These are phyloP conservation scores for Discostella stelligera DNA, from an alignment of 352 stramenopile genomes.

Conservation along the genomic window DNA sequence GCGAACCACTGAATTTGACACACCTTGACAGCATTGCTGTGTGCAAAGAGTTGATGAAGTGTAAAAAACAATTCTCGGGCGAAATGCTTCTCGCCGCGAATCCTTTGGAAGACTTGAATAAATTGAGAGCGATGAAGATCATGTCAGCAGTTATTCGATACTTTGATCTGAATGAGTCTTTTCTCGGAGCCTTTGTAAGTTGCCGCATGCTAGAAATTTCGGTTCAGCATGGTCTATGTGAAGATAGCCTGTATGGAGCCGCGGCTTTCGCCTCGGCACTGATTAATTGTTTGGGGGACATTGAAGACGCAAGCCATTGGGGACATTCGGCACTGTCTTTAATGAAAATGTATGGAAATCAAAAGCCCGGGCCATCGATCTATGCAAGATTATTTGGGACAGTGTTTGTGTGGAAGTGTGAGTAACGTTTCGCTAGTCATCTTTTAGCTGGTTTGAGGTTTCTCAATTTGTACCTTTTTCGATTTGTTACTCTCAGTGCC, in stretches of 20 bases:
- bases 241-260: slow-evolving; percentile 21
- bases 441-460: background rate
- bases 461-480: background rate
- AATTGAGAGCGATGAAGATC: slow-evolving; percentile 36
- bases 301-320: slow-evolving; percentile 18
- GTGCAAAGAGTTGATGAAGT: slow-evolving; percentile 14
- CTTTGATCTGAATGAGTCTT: slow-evolving; percentile 14
- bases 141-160: slow-evolving; percentile 18
- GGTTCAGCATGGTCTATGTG: slow-evolving; percentile 22
- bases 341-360: slow-evolving; percentile 12
- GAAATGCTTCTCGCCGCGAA: slow-evolving; percentile 14
- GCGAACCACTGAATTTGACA: slow-evolving; percentile 16
- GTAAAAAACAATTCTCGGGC: slow-evolving; percentile 9
- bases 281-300: slow-evolving; percentile 11
- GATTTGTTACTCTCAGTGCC: slow-evolving; percentile 14
- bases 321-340: slow-evolving; percentile 14
- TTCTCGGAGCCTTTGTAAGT: background rate
- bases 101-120: slow-evolving; percentile 20
- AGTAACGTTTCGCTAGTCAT: background rate
- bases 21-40: slow-evolving; percentile 9
- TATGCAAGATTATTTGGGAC: slow-evolving; percentile 12
- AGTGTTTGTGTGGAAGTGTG: slow-evolving; percentile 13
- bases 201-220: slow-evolving; percentile 31
- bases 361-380: slow-evolving; percentile 5
- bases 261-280: slow-evolving; percentile 11